These are phyloP conservation scores for Mycogone perniciosa DNA, from an alignment of 2,329 filamentous ascomycete genomes.

Conservation along the genomic window DNA sequence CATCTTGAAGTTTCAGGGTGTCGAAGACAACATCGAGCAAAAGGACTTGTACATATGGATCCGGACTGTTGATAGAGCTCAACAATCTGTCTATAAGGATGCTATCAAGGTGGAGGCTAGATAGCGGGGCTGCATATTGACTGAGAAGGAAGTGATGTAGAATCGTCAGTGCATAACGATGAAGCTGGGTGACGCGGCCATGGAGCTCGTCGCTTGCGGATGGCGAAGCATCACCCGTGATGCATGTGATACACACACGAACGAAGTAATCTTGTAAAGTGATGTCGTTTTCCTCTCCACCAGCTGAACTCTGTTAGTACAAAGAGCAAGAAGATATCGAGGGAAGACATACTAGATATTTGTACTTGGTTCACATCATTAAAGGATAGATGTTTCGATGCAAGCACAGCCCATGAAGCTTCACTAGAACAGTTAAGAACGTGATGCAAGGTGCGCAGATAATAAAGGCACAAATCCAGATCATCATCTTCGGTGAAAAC, in stretches of 20 bases:
- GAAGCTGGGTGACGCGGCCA: slow-evolving; percentile 56
- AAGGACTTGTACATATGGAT: slow-evolving; percentile 67
- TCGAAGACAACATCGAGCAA: slow-evolving; percentile 73
- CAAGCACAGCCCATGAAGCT: slow-evolving; percentile 63
- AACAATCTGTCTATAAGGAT: slow-evolving; percentile 63
- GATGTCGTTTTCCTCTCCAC: slow-evolving; percentile 46
- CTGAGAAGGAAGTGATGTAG: slow-evolving; percentile 63
- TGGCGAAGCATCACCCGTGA: slow-evolving; percentile 29
- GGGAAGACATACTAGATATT: slow-evolving; percentile 43
- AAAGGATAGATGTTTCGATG: slow-evolving; percentile 46
- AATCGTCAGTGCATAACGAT: slow-evolving; percentile 63
- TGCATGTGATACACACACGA: slow-evolving; percentile 57
- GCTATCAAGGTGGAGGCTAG: slow-evolving; percentile 62
- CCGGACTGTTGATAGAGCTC: slow-evolving; percentile 52
- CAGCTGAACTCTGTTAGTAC: slow-evolving; percentile 34
- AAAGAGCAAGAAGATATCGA: background rate
- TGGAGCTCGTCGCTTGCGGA: slow-evolving; percentile 21
- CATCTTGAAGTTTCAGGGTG: slow-evolving; percentile 59
- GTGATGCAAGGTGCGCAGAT: slow-evolving; percentile 67
- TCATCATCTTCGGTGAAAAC: slow-evolving; percentile 54
- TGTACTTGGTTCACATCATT: slow-evolving; percentile 22
- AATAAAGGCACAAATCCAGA: slow-evolving; percentile 70
- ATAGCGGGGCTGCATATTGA: slow-evolving; percentile 53
- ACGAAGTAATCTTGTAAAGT: slow-evolving; percentile 63
- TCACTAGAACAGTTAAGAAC: slow-evolving; percentile 62